Conservation (phyloP, 805 yeast genomes). For the Candida michaelii region DNA sequence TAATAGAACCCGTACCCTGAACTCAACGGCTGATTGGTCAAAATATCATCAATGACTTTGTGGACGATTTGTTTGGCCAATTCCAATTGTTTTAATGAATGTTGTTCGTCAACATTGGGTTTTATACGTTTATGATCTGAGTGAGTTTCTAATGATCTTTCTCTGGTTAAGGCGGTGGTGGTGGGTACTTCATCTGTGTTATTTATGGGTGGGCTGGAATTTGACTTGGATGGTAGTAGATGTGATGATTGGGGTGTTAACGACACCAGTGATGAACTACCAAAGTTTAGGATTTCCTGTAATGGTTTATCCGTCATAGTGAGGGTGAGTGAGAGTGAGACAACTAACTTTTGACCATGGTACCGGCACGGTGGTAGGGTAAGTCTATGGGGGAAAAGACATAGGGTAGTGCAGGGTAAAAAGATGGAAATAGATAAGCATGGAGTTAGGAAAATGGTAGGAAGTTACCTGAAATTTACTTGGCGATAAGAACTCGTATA, state of each 20-base stretch:
- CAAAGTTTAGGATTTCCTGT: constrained; percentile 15
- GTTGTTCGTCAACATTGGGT: constrained; percentile 16
- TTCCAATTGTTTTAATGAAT: constrained; percentile 15
- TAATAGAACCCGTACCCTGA: constrained; percentile 27
- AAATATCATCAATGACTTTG: constrained; percentile 20
- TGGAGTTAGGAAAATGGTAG: no score
- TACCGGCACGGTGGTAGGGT: no score
- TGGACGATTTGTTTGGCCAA: constrained; percentile 12
- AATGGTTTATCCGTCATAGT: constrained; percentile 13
- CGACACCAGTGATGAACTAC: constrained; percentile 4
- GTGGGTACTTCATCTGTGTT: background rate
- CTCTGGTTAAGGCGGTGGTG: background rate
- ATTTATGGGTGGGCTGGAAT: no score
- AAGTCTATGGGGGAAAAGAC: no score
- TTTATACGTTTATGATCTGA: constrained; percentile 18
- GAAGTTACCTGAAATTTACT: no score
- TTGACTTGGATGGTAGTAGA: background rate
- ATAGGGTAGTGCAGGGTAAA: no score
- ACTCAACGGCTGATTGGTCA: constrained; percentile 16
- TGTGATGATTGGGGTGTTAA: constrained; percentile 1
- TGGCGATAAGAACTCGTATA: no score
- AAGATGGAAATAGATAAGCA: no score
- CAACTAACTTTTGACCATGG: no score
- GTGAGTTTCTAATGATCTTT: background rate
- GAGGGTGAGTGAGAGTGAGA: no score